Conservation (phyloP, 2,329 filamentous ascomycete genomes). For the Xylaria arbuscula region DNA sequence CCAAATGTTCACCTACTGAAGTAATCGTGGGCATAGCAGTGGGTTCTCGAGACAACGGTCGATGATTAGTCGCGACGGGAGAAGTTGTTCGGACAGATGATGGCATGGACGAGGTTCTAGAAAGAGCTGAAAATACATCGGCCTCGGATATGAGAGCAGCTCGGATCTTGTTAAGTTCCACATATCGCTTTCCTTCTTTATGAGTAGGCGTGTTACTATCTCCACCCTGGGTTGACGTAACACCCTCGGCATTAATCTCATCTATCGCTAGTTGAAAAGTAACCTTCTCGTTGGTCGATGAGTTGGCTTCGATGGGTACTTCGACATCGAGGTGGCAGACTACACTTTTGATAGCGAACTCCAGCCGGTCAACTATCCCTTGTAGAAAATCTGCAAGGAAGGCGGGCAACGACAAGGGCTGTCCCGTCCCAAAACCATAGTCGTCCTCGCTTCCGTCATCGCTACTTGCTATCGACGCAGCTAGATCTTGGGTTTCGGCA, state of each 20-base stretch:
- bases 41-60: slow-evolving; percentile 43
- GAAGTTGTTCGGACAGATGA: slow-evolving; percentile 67
- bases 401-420: slow-evolving; percentile 73
- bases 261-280: slow-evolving; percentile 75
- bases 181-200: slow-evolving; percentile 73
- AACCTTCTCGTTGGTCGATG: slow-evolving; percentile 63
- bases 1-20: slow-evolving; percentile 44
- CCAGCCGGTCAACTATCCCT: slow-evolving; percentile 76
- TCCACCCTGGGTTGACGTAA: slow-evolving; percentile 59
- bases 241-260: slow-evolving; percentile 73
- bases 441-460: slow-evolving; percentile 73
- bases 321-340: slow-evolving; percentile 73
- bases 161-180: slow-evolving; percentile 71
- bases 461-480: slow-evolving; percentile 69
- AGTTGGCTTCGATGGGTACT: slow-evolving; percentile 61
- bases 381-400: slow-evolving; percentile 79
- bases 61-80: slow-evolving; percentile 50
- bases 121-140: slow-evolving; percentile 70
- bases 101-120: slow-evolving; percentile 67
- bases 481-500: slow-evolving; percentile 70
- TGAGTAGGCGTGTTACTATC: slow-evolving; percentile 53
- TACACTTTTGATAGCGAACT: slow-evolving; percentile 73
- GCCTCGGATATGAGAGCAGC: slow-evolving; percentile 75
- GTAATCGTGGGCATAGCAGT: slow-evolving; percentile 38
- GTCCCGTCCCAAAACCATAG: slow-evolving; percentile 72